Percentiles rank a stretch among this genome's conserved stretches.
Conservation (phyloP, 176 grass and related monocot genomes). For the Aegilops longissima region DNA sequence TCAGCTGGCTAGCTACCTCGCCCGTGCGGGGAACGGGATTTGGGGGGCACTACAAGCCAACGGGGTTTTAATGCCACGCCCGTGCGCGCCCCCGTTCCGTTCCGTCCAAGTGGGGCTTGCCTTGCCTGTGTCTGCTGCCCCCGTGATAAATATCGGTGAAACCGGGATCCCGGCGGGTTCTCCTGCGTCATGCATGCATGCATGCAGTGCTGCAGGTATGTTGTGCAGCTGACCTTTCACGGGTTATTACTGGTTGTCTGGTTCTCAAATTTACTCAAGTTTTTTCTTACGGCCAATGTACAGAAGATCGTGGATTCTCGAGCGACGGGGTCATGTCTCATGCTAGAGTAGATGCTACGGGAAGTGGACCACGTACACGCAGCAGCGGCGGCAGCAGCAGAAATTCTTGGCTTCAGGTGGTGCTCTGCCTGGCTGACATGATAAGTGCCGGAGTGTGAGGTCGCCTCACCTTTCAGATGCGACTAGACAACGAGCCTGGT, state of each 20-base stretch:
- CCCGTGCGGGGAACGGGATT: background rate
- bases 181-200: background rate
- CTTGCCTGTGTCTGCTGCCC: no score
- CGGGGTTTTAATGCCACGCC: slow-evolving; percentile 31
- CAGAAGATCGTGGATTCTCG: background rate
- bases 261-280: background rate
- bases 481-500: background rate
- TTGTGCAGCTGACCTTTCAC: background rate
- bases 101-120: background rate
- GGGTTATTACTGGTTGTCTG: background rate
- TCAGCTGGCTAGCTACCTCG: no score
- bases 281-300: no score
- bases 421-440: background rate
- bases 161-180: background rate
- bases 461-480: background rate
- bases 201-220: background rate
- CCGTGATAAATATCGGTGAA: no score
- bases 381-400: background rate
- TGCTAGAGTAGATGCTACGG: background rate
- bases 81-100: slow-evolving; percentile 21
- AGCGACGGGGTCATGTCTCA: background rate
- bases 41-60: background rate
- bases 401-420: slow-evolving; percentile 11
- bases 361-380: slow-evolving; percentile 2
- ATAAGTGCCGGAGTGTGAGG: background rate